Evolutionary conservation across 176 grass and related monocot species (phyloP).

Genomic region (Cenchrus americanus): DNA sequence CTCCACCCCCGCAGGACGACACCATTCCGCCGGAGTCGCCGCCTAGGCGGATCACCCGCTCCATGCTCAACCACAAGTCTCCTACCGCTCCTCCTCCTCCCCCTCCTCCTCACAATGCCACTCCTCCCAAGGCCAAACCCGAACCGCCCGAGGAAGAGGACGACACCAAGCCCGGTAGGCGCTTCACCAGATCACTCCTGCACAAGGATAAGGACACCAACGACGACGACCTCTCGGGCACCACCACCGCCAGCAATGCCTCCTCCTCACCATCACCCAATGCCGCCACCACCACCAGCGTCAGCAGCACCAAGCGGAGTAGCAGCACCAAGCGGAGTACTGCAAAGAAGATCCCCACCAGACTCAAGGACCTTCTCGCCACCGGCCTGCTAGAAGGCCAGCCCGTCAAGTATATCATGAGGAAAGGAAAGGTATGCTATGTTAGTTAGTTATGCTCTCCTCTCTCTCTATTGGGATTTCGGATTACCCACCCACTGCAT

Average conservation of each 20-base stretch:
- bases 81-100: background rate
- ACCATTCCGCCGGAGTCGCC: conserved; percentile 37
- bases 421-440: conserved; percentile 67
- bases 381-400: conserved; percentile 89
- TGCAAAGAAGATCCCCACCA: conserved; percentile 54
- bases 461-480: background rate
- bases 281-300: conserved; percentile 6
- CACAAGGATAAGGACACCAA: conserved; percentile 36
- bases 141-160: background rate
- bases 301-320: conserved; percentile 9
- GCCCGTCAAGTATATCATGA: conserved; percentile 79
- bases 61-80: conserved; percentile 30
- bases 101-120: background rate
- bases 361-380: conserved; percentile 73
- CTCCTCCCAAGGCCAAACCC: background rate
- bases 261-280: conserved; percentile 33
- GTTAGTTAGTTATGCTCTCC: too few species aligned
- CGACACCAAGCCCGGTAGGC: conserved; percentile 9
- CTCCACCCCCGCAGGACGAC: background rate
- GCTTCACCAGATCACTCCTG: conserved; percentile 73
- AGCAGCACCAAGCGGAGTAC: background rate
- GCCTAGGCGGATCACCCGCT: conserved; percentile 57
- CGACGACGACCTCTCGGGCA: conserved; percentile 28
- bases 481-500: background rate
- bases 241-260: conserved; percentile 47